These are phyloP conservation scores for Sclerotiophoma versabilis DNA, from an alignment of 2,329 filamentous ascomycete species.

Conservation along the genomic window DNA sequence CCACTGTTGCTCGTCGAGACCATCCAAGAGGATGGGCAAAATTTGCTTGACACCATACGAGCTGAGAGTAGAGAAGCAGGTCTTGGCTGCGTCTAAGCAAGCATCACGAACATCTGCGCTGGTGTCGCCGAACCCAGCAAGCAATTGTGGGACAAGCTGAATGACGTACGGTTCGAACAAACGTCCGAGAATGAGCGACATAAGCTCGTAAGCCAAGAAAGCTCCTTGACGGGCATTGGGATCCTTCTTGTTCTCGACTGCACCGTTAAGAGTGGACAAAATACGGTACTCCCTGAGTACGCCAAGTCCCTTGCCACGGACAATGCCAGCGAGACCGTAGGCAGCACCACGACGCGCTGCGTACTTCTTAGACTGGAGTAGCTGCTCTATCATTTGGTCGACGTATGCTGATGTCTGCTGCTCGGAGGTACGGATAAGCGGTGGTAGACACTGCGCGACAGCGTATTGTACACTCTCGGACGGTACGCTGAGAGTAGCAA, in stretches of 20 bases:
- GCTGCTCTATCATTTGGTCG: conserved; percentile 77
- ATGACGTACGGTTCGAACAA: conserved; percentile 97
- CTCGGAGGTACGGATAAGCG: conserved; percentile 81
- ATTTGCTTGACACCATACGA: conserved; percentile 97
- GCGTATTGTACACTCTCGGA: conserved; percentile 98
- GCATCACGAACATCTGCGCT: conserved; percentile 91
- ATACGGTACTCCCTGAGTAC: conserved; percentile 86
- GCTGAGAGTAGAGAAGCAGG: conserved; percentile 90
- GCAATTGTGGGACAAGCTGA: conserved; percentile 88
- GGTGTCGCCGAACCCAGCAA: conserved; percentile 86
- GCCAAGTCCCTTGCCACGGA: conserved; percentile 84
- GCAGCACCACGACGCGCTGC: conserved; percentile 91
- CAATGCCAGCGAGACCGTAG: conserved; percentile 90
- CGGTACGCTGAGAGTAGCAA: conserved; percentile 88
- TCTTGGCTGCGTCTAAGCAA: conserved; percentile 90
- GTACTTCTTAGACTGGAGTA: conserved; percentile 90
- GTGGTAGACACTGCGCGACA: conserved; percentile 90
- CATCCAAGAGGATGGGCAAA: conserved; percentile 86
- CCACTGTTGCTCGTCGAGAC: conserved; percentile 95
- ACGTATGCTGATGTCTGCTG: conserved; percentile 83
- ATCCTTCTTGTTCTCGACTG: conserved; percentile 96
- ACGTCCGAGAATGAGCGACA: conserved; percentile 84
- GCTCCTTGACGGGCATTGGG: conserved; percentile 86
- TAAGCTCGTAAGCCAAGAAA: conserved; percentile 86
- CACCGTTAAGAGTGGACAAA: conserved; percentile 78